Percentiles rank a stretch among this genome's conserved stretches.
Evolutionary conservation across 2,329 filamentous ascomycete genomes (phyloP).

Genomic region (Nectriaceae sp.): DNA sequence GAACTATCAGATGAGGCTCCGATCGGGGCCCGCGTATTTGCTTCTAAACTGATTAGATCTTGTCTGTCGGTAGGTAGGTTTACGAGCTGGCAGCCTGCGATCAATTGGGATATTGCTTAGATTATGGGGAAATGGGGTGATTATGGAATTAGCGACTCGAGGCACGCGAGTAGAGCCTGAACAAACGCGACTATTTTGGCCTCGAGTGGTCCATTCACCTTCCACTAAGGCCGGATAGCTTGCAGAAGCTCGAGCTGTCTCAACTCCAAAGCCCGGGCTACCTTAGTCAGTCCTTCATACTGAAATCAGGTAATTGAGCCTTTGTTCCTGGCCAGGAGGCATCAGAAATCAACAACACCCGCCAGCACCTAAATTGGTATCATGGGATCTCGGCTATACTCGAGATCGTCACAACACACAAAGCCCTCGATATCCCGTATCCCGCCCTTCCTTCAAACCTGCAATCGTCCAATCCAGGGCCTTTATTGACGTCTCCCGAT

Average conservation of each 20-base stretch:
- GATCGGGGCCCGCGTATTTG: conserved; percentile 1
- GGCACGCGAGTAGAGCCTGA: conserved; percentile 2
- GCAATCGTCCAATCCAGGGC: neutral
- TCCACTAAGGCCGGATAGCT: conserved; percentile 2
- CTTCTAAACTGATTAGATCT: neutral
- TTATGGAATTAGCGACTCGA: neutral
- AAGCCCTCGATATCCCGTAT: no score
- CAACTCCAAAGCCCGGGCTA: conserved; percentile 16
- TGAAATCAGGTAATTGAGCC: neutral
- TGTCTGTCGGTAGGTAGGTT: no score
- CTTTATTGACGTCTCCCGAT: neutral
- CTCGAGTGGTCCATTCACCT: neutral
- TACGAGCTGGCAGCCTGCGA: neutral
- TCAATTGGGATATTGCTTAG: neutral
- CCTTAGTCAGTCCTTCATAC: conserved; percentile 7
- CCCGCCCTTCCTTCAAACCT: neutral
- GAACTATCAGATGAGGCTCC: conserved; percentile 9
- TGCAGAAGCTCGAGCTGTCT: conserved; percentile 16
- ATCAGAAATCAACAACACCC: no score
- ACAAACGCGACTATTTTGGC: conserved; percentile 2
- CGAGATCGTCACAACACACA: no score
- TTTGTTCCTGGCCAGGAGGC: no score
- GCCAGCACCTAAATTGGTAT: no score
- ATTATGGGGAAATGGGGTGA: neutral
- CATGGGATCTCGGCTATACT: no score